phyloP scores from a whole-genome alignment of 176 grass and related monocot genomes.

The Lolium perenne region DNA sequence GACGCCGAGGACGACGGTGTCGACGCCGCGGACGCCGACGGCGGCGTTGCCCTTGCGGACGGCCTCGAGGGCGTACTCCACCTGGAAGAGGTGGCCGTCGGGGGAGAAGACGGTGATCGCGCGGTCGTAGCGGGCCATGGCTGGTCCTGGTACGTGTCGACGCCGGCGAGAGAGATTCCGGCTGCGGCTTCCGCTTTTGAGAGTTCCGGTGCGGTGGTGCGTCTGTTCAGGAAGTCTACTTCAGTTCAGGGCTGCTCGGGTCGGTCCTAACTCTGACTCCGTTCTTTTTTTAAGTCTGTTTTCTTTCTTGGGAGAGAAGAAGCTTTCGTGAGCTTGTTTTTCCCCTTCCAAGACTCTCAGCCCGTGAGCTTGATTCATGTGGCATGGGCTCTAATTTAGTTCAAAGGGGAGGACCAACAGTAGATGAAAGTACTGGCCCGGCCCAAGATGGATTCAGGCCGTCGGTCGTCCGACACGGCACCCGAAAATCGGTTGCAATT shows the following conservation, averaged over 20 bases:
- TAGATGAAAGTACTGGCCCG: no score
- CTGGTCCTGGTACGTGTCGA: slow-evolving; percentile 24
- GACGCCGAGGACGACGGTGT: slow-evolving; percentile 97
- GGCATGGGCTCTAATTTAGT: background rate
- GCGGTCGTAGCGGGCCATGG: slow-evolving; percentile 98
- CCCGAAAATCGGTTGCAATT: no score
- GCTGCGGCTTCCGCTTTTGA: background rate
- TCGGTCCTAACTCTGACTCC: background rate
- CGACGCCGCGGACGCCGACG: slow-evolving; percentile 89
- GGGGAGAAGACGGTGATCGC: slow-evolving; percentile 99
- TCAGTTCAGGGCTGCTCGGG: background rate
- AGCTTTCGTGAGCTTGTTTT: background rate
- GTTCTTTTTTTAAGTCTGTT: background rate
- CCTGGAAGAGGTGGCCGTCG: slow-evolving; percentile 99
- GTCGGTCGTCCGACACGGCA: no score
- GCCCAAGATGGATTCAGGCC: no score
- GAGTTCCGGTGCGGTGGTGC: background rate
- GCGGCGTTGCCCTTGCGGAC: slow-evolving; percentile 99
- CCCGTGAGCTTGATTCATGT: no score
- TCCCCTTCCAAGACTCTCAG: background rate
- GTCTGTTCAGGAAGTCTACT: background rate
- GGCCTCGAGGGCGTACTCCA: slow-evolving; percentile 98
- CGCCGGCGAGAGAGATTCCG: background rate
- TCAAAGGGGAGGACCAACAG: no score
- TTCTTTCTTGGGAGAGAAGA: slow-evolving; percentile 38